Conservation (phyloP, 2,329 filamentous ascomycete genomes). For the Pseudovirgaria hyperparasitica region DNA sequence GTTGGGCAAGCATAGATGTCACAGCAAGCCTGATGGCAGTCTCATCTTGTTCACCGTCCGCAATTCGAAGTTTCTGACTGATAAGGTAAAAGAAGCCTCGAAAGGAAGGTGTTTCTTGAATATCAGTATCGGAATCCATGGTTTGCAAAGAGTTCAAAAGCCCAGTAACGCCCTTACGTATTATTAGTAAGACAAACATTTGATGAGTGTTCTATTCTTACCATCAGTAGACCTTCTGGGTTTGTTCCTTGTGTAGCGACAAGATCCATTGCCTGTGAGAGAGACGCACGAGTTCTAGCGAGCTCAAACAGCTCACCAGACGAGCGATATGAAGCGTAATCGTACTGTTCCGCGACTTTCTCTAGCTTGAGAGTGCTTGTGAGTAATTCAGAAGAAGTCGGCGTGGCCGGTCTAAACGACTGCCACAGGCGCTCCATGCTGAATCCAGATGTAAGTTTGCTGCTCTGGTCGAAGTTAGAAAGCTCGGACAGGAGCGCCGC, state of each 20-base stretch:
- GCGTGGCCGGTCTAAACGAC: conserved; percentile 49
- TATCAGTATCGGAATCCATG: no score
- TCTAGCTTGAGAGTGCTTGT: conserved; percentile 29
- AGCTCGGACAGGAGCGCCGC: no score
- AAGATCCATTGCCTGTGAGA: conserved; percentile 20
- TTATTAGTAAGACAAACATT: no score
- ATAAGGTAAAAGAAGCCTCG: no score
- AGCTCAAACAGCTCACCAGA: conserved; percentile 19
- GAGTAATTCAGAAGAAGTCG: conserved; percentile 25
- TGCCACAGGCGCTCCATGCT: conserved; percentile 75
- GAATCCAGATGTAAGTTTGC: conserved; percentile 61
- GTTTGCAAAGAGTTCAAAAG: no score
- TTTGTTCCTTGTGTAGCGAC: conserved; percentile 17
- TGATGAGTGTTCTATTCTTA: no score
- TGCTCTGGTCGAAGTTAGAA: conserved; percentile 58
- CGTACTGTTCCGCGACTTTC: conserved; percentile 32
- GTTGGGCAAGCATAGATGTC: no score
- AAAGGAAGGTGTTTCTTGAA: no score
- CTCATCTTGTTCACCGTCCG: no score
- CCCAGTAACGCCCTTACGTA: no score
- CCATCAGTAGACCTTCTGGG: conserved; percentile 15
- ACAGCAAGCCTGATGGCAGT: no score
- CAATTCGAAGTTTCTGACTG: no score
- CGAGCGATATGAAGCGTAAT: conserved; percentile 25
- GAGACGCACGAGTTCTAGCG: conserved; percentile 20